These are phyloP conservation scores for Betula pendula DNA, from an alignment of 306 rosid species.

Conservation along the genomic window DNA sequence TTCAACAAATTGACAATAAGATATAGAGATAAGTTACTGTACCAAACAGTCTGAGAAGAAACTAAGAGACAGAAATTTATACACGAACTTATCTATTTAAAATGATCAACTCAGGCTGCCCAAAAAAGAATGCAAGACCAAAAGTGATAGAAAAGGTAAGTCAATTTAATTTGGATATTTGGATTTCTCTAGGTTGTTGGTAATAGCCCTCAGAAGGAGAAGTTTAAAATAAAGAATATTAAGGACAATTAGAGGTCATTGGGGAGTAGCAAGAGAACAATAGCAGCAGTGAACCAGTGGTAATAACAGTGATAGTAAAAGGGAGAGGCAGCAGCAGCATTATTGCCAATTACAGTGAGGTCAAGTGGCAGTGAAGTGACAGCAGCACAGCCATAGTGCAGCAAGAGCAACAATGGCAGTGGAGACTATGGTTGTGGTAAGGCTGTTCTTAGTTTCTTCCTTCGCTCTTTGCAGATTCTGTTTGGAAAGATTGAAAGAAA, in stretches of 20 bases:
- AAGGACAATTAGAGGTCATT: conserved; percentile 6
- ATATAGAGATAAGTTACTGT: conserved; percentile 7
- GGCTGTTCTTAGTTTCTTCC: background rate
- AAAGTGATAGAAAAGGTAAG: background rate
- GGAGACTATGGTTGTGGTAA: background rate
- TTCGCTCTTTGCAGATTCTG: background rate
- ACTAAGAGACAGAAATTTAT: conserved; percentile 22
- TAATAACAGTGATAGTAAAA: conserved; percentile 8
- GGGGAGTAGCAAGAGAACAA: conserved; percentile 11
- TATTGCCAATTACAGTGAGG: background rate
- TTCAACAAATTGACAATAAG: conserved; percentile 21
- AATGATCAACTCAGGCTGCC: background rate
- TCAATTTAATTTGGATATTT: background rate
- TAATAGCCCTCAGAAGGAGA: background rate
- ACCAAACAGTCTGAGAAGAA: conserved; percentile 19
- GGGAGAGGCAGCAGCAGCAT: background rate
- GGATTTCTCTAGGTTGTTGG: background rate
- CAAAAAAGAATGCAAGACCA: background rate
- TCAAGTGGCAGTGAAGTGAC: background rate
- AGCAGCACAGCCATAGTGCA: background rate
- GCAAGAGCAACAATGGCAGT: background rate
- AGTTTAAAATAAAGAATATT: background rate
- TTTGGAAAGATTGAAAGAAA: background rate
- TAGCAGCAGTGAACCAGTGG: background rate
- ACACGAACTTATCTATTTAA: background rate